Evolutionary conservation across 2,329 filamentous ascomycete species (phyloP), one percentile per base, ranked within the genome.

Genomic region (Pyricularia sp.): DNA sequence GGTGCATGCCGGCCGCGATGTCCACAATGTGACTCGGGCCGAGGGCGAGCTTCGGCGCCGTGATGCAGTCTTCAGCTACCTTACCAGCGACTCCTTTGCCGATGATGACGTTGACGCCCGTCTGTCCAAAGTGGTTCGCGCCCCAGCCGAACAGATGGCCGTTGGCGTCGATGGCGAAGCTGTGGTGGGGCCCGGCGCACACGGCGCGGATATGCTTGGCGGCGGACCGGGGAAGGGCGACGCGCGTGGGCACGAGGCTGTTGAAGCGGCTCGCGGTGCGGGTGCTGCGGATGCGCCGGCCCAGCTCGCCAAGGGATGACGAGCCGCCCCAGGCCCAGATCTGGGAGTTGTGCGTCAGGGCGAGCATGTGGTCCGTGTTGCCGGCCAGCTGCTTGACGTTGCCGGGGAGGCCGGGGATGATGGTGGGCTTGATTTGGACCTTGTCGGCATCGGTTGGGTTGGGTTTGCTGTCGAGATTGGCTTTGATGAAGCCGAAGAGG

Each of bases 241-340:
- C 33, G 65, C 25, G 65, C n/a, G 31, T 26, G 23, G 65, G 65
- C n/a, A 50, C 14, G 20, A 66, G 65, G 36, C 65, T 42, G 31
- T 55, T 36, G 65, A 11, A 28, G n/a, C 65, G 65, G 30, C 30
- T 17, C 31, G 10, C 20, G 65, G 31, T 11, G 10, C 65, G 65
- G n/a, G 36, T 26, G 20, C 30, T 28, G 36, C 65, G 31, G 31
- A 50, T 33, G 3, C 36, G 65, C 3, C 65, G 65, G 17, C 65
- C 65, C 10, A 66, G 65, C 65, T 66, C 65, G 65, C 26, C 23
- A 26, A 73, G 28, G 63, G 61, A 14, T 65, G 36, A 9, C 81
- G 93, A 93, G 7, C 89, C 91, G 42, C 91, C 91, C 90, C 91
- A 93, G 68, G 90, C 90, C 74, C 91, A 93, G 33, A 93, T 88